phyloP scores from a whole-genome alignment of 805 yeast species.

The Cyberlindnera petersonii region DNA sequence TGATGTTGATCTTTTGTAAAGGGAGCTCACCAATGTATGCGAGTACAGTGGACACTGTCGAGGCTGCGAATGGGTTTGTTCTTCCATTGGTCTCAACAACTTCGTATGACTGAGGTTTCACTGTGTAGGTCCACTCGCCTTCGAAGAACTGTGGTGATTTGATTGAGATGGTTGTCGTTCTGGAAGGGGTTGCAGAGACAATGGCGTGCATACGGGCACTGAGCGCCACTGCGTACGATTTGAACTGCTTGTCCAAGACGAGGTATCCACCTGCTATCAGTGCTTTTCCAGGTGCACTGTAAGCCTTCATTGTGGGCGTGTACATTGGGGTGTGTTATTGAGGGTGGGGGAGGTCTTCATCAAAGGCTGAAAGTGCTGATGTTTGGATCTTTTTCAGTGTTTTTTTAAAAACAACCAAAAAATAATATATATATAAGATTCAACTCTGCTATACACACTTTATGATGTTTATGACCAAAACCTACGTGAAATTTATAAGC shows the following conservation, averaged over 20 bases:
- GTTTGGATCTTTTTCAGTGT: no score
- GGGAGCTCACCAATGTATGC: conserved; percentile 41
- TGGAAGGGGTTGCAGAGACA: conserved; percentile 25
- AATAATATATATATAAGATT: no score
- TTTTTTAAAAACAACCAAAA: no score
- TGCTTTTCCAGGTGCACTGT: conserved; percentile 96
- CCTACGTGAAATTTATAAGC: no score
- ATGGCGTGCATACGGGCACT: conserved; percentile 88
- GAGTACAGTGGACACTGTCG: conserved; percentile 53
- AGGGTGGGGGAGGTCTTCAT: no score
- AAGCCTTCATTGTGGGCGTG: conserved; percentile 32
- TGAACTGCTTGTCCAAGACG: conserved; percentile 73
- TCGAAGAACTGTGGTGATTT: conserved; percentile 72
- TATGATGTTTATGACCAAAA: no score
- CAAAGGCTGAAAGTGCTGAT: no score
- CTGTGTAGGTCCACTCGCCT: conserved; percentile 63
- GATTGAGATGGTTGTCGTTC: conserved; percentile 36
- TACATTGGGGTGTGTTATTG: no score
- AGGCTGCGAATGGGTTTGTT: conserved; percentile 71
- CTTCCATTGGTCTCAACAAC: conserved; percentile 31
- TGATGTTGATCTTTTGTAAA: conserved; percentile 39
- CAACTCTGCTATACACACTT: no score
- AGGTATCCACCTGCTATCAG: conserved; percentile 91
- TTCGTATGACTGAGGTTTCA: conserved; percentile 19
- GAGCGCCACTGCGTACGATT: conserved; percentile 79